Percentiles rank a stretch among this genome's conserved stretches.
Evolutionary conservation across 345 rosid species (phyloP).

Genomic region (Eucalyptus pauciflora): DNA sequence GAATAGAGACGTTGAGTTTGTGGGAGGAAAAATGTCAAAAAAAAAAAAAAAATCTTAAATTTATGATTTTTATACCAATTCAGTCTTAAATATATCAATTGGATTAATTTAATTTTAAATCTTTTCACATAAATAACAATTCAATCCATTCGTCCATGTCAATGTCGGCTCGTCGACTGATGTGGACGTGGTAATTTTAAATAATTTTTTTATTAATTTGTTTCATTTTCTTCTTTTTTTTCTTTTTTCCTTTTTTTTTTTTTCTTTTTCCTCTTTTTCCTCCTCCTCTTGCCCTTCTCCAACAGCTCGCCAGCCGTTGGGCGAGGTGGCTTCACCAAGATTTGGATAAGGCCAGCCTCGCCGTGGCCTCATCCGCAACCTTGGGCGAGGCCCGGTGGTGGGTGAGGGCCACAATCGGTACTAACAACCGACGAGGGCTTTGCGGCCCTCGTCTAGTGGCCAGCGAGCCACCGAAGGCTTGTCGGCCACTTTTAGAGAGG

Average conservation of each 20-base stretch:
- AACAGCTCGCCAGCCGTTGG: rapidly evolving
- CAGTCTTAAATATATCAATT: rapidly evolving
- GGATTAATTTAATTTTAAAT: rapidly evolving
- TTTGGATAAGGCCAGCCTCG: too few species aligned
- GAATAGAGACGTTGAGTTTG: too few species aligned
- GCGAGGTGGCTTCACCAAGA: too few species aligned
- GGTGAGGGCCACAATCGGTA: rapidly evolving
- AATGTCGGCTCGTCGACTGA: rapidly evolving
- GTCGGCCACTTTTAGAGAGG: rapidly evolving
- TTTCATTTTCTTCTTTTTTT: rapidly evolving
- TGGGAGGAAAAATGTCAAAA: too few species aligned
- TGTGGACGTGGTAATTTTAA: rapidly evolving
- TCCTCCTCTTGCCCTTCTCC: too few species aligned
- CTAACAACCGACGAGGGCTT: rapidly evolving
- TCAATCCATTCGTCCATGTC: rapidly evolving
- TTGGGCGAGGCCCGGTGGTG: rapidly evolving
- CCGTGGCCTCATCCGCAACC: rapidly evolving
- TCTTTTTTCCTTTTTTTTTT: rapidly evolving
- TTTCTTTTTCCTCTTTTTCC: rapidly evolving
- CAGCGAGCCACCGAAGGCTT: rapidly evolving
- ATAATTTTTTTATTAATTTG: too few species aligned
- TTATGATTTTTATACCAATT: rapidly evolving
- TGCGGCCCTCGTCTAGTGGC: rapidly evolving
- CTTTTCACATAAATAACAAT: rapidly evolving
- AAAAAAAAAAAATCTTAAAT: too few species aligned